phyloP scores from a whole-genome alignment of 2,329 filamentous ascomycete genomes.

The Talaromyces sp. region DNA sequence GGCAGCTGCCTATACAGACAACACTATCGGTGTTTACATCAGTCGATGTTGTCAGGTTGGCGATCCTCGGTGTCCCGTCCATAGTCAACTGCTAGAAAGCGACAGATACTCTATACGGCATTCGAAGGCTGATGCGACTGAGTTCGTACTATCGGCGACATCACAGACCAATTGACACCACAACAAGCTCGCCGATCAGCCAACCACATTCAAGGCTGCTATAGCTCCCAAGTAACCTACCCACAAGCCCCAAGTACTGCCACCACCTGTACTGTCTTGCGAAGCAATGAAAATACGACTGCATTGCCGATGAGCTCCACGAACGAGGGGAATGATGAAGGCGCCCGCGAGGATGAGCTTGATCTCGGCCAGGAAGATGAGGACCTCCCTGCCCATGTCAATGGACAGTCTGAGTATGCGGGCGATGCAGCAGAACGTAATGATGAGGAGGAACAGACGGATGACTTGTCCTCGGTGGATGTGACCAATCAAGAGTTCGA shows the following conservation, averaged over 20 bases:
- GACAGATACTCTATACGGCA: not conserved
- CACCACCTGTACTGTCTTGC: constrained; percentile 15
- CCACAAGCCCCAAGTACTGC: not conserved
- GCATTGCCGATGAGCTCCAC: constrained; percentile 64
- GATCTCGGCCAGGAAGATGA: constrained; percentile 43
- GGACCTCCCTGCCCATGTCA: constrained; percentile 28
- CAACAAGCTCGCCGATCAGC: not conserved
- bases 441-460: constrained; percentile 22
- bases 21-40: not conserved
- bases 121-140: not conserved
- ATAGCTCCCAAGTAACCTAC: not conserved
- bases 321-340: constrained; percentile 60
- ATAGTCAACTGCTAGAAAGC: not conserved
- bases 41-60: not conserved
- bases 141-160: not conserved
- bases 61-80: not conserved
- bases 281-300: constrained; percentile 51
- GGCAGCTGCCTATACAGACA: not conserved
- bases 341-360: constrained; percentile 56
- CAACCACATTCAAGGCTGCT: not conserved
- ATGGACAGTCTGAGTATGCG: constrained; percentile 26
- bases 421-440: constrained; percentile 21
- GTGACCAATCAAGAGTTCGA: constrained; percentile 23
- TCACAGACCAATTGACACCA: not conserved
- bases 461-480: constrained; percentile 29